Evolutionary conservation across 225 moss, liverwort and hornwort species (phyloP).

Genomic region (Pseudoscleropodium purum): DNA sequence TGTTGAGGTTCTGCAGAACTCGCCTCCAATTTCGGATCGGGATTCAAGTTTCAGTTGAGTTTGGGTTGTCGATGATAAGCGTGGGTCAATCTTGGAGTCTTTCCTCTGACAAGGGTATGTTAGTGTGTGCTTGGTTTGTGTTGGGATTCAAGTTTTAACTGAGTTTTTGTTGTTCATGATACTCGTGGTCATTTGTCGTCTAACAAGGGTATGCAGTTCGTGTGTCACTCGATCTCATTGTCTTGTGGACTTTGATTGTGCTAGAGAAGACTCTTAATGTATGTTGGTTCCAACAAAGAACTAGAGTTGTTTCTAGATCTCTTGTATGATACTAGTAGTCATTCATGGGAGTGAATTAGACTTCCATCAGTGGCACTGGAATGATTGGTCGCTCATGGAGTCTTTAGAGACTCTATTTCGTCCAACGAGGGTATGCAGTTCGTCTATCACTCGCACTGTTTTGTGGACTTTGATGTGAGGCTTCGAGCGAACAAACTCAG

Average conservation of each 20-base stretch:
- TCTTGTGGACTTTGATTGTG: background rate
- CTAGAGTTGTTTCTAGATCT: background rate
- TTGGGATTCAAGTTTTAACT: background rate
- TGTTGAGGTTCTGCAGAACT: background rate
- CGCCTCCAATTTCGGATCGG: background rate
- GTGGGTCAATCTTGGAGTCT: background rate
- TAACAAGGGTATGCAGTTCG: background rate
- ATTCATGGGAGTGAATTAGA: background rate
- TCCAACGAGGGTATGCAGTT: background rate
- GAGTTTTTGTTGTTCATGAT: background rate
- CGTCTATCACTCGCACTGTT: background rate
- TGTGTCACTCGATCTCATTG: background rate
- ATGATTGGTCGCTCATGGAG: background rate
- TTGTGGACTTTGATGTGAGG: background rate
- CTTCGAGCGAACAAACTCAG: background rate
- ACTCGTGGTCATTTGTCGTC: background rate
- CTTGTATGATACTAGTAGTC: background rate
- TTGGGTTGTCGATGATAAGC: background rate
- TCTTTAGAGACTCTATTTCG: background rate
- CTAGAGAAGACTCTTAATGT: background rate
- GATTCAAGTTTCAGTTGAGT: background rate
- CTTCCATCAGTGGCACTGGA: background rate
- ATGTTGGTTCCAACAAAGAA: background rate
- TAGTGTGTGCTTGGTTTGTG: background rate
- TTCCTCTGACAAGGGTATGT: background rate